Base-by-base conservation (phyloP, 202 grass and related monocot species). In the Brachypodium distachyon region DNA sequence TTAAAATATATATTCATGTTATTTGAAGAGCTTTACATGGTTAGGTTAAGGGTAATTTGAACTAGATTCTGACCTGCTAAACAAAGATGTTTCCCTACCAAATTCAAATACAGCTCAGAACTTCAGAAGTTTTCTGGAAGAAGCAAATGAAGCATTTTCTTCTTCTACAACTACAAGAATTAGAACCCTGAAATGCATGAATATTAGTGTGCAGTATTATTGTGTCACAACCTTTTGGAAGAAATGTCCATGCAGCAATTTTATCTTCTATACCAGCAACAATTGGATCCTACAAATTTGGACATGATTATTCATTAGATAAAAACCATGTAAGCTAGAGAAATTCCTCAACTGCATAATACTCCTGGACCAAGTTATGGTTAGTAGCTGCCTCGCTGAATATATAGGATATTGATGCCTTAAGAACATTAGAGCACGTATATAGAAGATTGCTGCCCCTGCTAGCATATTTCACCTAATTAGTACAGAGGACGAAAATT, bases 211-310 rank as follows among this genome's bases (percentile, higher is more conserved):
- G 8, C 9, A 65, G 25, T 68, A 5, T 32, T 61, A 77, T 50
- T 44, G 60, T 28, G 16, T 82, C 34, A 61, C 23, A 48, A 94
- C 95, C 95, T 98, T 98, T 95, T 69, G 91, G 95, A 71, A 98
- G 84, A 81, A 95, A 98, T 85, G 95, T 85, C 91, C 95, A 95
- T 57, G 95, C 95, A 48, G 95, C 87, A 37, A 98, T 95, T 80
- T 98, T 98, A 26, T 98, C 91, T 69, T 98, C 96, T 87, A 98
- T 85, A 70, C 80, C 80, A 62, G 81, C 83, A 89, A 98, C 81
- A 81, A 98, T 92, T 55, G 87, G 78, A 69, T 98, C 96, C 96
- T 98, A 63, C 66, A 94, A 80, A 55, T 74, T 56, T 75, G 41
- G 53, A 53, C 18, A 83, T 36, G 51, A 59, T 42, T 80, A 3